A percentile compares a stretch with the other conserved stretches of the same genome.
These are phyloP conservation scores for Polyporus arcularius DNA, from an alignment of 768 basidiomycete genomes.

Conservation along the genomic window DNA sequence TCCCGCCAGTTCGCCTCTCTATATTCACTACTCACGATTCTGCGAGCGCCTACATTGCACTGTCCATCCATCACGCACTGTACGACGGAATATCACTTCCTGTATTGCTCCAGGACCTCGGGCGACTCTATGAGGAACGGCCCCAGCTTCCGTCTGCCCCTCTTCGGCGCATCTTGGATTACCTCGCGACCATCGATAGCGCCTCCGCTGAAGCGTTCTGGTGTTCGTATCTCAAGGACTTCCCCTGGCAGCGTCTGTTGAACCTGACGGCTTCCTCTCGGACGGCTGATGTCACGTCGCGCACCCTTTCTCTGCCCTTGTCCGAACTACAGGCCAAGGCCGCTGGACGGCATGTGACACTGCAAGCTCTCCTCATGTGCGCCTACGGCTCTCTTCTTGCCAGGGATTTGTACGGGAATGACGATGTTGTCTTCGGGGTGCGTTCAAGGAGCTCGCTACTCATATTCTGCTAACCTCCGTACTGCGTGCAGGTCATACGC, in stretches of 20 bases:
- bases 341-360: conserved; percentile 28
- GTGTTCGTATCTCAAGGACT: conserved; percentile 23
- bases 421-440: conserved; percentile 37
- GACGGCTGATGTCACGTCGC: conserved; percentile 8
- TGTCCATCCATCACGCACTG: conserved; percentile 37
- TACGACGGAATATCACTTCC: conserved; percentile 36
- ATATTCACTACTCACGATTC: conserved; percentile 21
- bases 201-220: conserved; percentile 27
- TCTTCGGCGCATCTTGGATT: conserved; percentile 26
- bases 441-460: neutral
- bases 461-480: neutral
- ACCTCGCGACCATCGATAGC: conserved; percentile 19
- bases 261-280: conserved; percentile 14
- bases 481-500: conserved; percentile 30
- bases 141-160: conserved; percentile 14
- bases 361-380: conserved; percentile 33
- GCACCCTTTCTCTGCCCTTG: conserved; percentile 17
- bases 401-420: conserved; percentile 21
- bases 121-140: conserved; percentile 22
- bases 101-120: conserved; percentile 30
- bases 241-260: conserved; percentile 14
- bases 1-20: conserved; percentile 18
- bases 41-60: conserved; percentile 15
- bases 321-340: conserved; percentile 24
- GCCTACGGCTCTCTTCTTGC: conserved; percentile 32